Base-by-base conservation (phyloP, 371 early-diverging fungal genomes). In the Rhizoclosmatium hyalinum region DNA sequence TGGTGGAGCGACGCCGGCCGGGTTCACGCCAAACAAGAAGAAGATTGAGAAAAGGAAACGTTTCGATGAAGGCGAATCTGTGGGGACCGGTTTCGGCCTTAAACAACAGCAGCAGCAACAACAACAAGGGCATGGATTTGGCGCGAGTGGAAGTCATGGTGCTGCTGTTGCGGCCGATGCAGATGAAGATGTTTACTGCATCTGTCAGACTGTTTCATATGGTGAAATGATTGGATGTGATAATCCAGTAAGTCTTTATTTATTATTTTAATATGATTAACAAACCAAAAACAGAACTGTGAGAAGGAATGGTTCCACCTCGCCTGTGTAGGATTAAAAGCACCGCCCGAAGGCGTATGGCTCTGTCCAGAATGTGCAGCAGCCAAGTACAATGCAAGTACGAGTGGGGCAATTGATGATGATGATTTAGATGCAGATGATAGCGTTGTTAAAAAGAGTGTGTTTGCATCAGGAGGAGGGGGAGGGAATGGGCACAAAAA, bases 161-260 rank as follows among this genome's bases (percentile, higher is more conserved):
- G 60, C 14, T 14, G 60, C 14, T 58, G 65, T 14, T n/a, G 12
- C 76, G 3, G 70, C 77, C 74, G 98, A 98, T 83, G 97, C 97
- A 5, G 94, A 96, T 81, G 98, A 98, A 82, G 96, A 96, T 21
- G 87, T 91, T 0, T 98, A 98, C 80, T 98, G 98, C 79, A 93
- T 94, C 71, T 98, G 98, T 73, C 90, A 93, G 62, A 94, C 96
- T 80, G 95, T 98, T 3, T 96, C 96, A 19, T 97, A 90, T 79
- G 98, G 98, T 14, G 95, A 96, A 69, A 98, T 98, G 98, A 94
- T 98, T 65, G 98, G 80, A 76, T 98, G 98, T 79, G 98, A 98
- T 79, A 92, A 93, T 68, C 85, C 87, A 42, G 94, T 78, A 91
- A 50, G 50, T 50, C 12, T 12, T 68, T 92, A 90, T 88, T 71